A percentile compares a stretch with the other conserved stretches of the same genome.
phyloP scores from a whole-genome alignment of 257 asterid species.

The Solanum pinnatisectum region DNA sequence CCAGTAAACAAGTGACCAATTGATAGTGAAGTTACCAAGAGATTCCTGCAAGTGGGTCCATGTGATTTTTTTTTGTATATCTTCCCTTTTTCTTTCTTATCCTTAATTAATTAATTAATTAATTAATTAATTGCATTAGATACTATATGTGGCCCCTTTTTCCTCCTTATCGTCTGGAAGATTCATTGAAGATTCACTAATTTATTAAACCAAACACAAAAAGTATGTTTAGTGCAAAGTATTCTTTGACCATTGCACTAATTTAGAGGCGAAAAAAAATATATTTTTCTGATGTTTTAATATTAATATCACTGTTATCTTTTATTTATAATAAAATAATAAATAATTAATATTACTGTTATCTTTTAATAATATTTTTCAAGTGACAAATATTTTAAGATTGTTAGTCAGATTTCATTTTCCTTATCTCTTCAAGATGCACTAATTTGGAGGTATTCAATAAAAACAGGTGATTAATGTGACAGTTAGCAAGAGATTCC shows the following conservation, averaged over 20 bases:
- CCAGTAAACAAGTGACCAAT: not conserved
- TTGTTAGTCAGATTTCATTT: not conserved
- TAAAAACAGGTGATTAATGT: not conserved
- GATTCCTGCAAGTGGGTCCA: not conserved
- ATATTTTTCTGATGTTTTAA: not conserved
- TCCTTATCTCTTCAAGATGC: not conserved
- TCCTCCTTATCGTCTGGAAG: not conserved
- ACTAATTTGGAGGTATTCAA: not conserved
- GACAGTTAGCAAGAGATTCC: not conserved
- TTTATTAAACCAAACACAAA: not conserved
- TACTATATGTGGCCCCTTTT: not conserved
- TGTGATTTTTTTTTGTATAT: not conserved
- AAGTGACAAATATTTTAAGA: too few species aligned
- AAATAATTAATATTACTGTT: too few species aligned
- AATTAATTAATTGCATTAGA: not conserved
- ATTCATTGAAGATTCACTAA: not conserved
- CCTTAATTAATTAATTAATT: not conserved
- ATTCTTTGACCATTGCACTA: not conserved
- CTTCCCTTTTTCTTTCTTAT: not conserved
- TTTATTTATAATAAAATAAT: too few species aligned
- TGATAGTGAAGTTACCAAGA: not conserved
- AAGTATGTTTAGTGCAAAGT: not conserved
- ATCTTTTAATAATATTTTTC: too few species aligned
- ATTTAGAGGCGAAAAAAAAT: not conserved
- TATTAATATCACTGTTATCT: too few species aligned